Conservation (phyloP, 352 stramenopile species). For the Albugo candida region DNA sequence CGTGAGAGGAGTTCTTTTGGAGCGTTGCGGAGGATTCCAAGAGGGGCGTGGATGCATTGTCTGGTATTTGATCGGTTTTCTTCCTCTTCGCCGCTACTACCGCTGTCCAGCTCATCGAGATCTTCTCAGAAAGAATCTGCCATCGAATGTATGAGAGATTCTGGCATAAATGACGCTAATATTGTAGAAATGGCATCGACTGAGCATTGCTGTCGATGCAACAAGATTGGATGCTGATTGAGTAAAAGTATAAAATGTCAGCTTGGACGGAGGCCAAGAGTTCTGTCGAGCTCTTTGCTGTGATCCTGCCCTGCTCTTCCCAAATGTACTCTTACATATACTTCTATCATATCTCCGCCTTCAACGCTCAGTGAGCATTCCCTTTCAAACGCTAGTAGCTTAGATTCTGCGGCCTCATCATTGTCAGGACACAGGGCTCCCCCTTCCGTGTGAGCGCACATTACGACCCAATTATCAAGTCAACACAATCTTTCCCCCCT, state of each 20-base stretch:
- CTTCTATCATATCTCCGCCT: no score
- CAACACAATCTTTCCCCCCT: no score
- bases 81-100: slow-evolving; percentile 56
- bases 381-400: slow-evolving; percentile 51
- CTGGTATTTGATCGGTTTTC: slow-evolving; percentile 8
- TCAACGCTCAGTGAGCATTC: slow-evolving; percentile 62
- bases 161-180: no score
- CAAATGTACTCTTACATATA: slow-evolving; percentile 11
- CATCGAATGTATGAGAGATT: slow-evolving; percentile 11
- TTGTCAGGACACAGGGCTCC: slow-evolving; percentile 96
- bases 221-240: no score
- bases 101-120: slow-evolving; percentile 72
- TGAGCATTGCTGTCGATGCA: no score
- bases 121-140: slow-evolving; percentile 80
- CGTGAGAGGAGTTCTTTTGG: slow-evolving; percentile 6
- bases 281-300: slow-evolving; percentile 59
- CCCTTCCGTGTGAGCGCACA: slow-evolving; percentile 69
- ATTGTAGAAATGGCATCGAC: no score
- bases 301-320: slow-evolving; percentile 50
- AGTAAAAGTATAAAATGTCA: slow-evolving; percentile 17
- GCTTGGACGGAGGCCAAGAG: slow-evolving; percentile 49
- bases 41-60: slow-evolving; percentile 5
- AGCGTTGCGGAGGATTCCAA: slow-evolving; percentile 2
- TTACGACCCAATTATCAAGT: not conserved
- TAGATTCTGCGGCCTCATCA: slow-evolving; percentile 86